A percentile compares a stretch with the other conserved stretches of the same genome.
These are phyloP conservation scores for Byssoonygena ceratinophila DNA, from an alignment of 2,329 filamentous ascomycete genomes.

Conservation along the genomic window DNA sequence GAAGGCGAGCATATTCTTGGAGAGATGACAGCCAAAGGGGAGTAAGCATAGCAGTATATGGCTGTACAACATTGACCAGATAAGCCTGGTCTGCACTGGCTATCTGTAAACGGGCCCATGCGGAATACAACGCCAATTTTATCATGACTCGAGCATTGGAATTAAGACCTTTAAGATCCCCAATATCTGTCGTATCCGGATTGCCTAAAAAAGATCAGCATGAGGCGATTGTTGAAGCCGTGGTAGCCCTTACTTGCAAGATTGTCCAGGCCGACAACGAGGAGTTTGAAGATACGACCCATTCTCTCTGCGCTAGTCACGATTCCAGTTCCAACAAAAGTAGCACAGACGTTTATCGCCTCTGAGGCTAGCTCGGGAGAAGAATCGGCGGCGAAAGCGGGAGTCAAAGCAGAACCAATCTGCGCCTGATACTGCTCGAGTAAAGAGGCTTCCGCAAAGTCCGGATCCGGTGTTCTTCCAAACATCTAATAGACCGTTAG, in stretches of 20 bases:
- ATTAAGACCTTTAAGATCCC: constrained; percentile 82
- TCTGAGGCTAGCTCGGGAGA: constrained; percentile 92
- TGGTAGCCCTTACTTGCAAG: constrained; percentile 54
- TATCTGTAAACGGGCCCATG: constrained; percentile 94
- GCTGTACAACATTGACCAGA: constrained; percentile 73
- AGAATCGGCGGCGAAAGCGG: constrained; percentile 89
- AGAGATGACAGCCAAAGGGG: constrained; percentile 90
- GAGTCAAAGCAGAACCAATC: constrained; percentile 90
- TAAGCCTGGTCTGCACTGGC: constrained; percentile 88
- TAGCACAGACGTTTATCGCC: constrained; percentile 94
- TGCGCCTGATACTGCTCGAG: constrained; percentile 98
- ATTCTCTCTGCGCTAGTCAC: constrained; percentile 97
- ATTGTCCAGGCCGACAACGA: constrained; percentile 83
- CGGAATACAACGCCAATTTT: constrained; percentile 91
- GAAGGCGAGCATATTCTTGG: constrained; percentile 80
- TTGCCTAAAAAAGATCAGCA: constrained; percentile 41
- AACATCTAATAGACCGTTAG: constrained; percentile 53
- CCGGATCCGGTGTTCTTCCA: constrained; percentile 86
- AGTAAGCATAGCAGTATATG: constrained; percentile 79
- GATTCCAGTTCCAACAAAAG: constrained; percentile 92
- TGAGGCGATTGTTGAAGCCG: not conserved
- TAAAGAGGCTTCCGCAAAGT: constrained; percentile 93
- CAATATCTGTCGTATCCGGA: constrained; percentile 72
- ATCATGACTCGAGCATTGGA: constrained; percentile 98
- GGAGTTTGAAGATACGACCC: constrained; percentile 89